A percentile compares a stretch with the other conserved stretches of the same genome.
phyloP scores from a whole-genome alignment of 1,284 basidiomycete species.

The Rhodotorula mucilaginosa region DNA sequence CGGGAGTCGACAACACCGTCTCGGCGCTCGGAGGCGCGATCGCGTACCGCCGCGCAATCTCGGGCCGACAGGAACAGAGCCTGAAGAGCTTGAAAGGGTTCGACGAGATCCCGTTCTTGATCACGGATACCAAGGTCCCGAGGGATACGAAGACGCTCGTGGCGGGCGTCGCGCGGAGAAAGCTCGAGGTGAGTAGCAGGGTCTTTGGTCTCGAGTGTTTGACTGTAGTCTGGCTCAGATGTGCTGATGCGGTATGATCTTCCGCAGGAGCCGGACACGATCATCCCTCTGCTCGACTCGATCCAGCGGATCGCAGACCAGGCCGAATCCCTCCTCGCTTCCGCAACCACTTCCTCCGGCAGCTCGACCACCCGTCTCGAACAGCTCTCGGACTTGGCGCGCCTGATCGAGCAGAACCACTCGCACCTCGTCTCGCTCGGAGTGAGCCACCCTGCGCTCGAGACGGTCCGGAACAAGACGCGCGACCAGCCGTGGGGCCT shows the following conservation, averaged over 20 bases:
- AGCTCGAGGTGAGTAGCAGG: slow-evolving; percentile 57
- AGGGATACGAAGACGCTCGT: slow-evolving; percentile 94
- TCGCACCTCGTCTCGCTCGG: slow-evolving; percentile 77
- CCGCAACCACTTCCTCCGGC: slow-evolving; percentile 59
- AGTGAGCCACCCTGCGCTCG: slow-evolving; percentile 88
- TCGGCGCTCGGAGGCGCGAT: slow-evolving; percentile 90
- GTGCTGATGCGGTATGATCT: no score
- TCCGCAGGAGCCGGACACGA: slow-evolving; percentile 69
- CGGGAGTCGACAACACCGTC: slow-evolving; percentile 95
- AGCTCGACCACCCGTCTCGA: slow-evolving; percentile 61
- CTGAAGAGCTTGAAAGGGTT: slow-evolving; percentile 84
- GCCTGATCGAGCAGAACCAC: slow-evolving; percentile 85
- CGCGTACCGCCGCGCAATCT: slow-evolving; percentile 79
- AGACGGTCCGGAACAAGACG: slow-evolving; percentile 74
- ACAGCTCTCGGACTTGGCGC: slow-evolving; percentile 55
- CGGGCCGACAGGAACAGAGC: slow-evolving; percentile 60
- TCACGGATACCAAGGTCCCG: slow-evolving; percentile 89
- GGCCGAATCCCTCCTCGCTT: slow-evolving; percentile 67
- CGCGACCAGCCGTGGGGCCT: slow-evolving; percentile 63
- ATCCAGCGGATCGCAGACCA: slow-evolving; percentile 81
- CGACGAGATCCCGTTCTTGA: slow-evolving; percentile 70
- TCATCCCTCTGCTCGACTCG: slow-evolving; percentile 67
- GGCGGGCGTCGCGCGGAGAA: slow-evolving; percentile 75
- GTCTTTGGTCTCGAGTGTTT: no score
- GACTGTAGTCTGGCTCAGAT: no score